Percentiles rank a stretch among this genome's conserved stretches.
These are phyloP conservation scores for Cryptococcus amylolentus DNA, from an alignment of 1,284 basidiomycete species.

Conservation along the genomic window DNA sequence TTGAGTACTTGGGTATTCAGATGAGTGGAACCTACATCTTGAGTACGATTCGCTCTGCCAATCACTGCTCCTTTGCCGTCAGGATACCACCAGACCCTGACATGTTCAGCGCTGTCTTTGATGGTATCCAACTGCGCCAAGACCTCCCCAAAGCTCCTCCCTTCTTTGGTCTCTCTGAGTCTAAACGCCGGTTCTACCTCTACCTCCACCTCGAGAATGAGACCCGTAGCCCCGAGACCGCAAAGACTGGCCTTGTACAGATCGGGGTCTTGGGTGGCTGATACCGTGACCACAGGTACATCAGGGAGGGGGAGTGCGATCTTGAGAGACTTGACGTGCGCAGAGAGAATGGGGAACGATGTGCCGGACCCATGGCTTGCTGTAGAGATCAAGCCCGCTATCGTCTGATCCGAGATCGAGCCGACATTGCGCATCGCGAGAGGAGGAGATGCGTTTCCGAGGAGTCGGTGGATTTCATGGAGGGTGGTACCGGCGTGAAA, in stretches of 20 bases:
- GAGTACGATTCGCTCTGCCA: constrained; percentile 69
- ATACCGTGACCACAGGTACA: constrained; percentile 33
- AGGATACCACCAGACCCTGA: constrained; percentile 94
- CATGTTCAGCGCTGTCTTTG: constrained; percentile 70
- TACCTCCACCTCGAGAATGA: constrained; percentile 76
- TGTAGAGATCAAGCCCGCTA: constrained; percentile 91
- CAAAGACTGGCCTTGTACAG: constrained; percentile 91
- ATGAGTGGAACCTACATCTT: constrained; percentile 59
- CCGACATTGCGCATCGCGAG: constrained; percentile 91
- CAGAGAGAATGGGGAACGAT: constrained; percentile 75
- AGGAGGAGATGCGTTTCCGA: constrained; percentile 59
- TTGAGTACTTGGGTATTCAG: constrained; percentile 4
- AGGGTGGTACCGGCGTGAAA: constrained; percentile 77
- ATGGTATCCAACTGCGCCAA: constrained; percentile 55
- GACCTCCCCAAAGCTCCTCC: constrained; percentile 59
- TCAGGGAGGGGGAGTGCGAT: constrained; percentile 55
- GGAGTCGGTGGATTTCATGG: constrained; percentile 61
- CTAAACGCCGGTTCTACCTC: constrained; percentile 79
- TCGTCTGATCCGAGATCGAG: constrained; percentile 93
- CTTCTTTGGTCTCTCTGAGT: constrained; percentile 70
- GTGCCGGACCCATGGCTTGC: constrained; percentile 92
- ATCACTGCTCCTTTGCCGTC: constrained; percentile 70
- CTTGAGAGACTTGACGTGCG: constrained; percentile 70
- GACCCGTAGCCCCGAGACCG: constrained; percentile 87
- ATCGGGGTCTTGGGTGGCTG: constrained; percentile 57